A percentile compares a stretch with the other conserved stretches of the same genome.
phyloP scores from a whole-genome alignment of 2,329 filamentous ascomycete genomes.

The Penicillium brevicompactum region DNA sequence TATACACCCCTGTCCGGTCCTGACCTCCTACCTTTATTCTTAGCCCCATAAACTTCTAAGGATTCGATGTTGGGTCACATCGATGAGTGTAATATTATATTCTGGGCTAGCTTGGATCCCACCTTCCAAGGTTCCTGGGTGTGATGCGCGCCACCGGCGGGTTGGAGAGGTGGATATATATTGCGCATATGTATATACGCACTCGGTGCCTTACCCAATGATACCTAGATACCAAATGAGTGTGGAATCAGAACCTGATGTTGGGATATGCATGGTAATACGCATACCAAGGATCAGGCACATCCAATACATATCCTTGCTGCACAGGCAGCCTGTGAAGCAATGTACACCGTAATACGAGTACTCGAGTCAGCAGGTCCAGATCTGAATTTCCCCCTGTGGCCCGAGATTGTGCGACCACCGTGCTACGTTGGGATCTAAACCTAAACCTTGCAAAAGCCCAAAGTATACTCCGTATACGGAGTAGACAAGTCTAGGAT shows the following conservation, averaged over 20 bases:
- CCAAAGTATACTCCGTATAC: neutral
- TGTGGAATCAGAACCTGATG: too few species aligned
- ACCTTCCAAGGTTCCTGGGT: neutral
- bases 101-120: neutral
- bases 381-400: constrained; percentile 22
- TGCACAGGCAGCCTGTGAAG: constrained; percentile 1
- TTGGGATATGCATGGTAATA: too few species aligned
- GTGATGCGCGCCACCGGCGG: neutral
- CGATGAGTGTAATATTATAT: neutral
- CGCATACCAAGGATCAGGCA: too few species aligned
- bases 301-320: neutral
- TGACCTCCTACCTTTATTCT: neutral
- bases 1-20: constrained; percentile 1
- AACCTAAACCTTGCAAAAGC: constrained; percentile 8
- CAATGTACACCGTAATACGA: neutral
- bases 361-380: constrained; percentile 12
- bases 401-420: constrained; percentile 19
- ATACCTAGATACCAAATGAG: too few species aligned
- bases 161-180: neutral
- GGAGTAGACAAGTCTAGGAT: neutral
- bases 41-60: too few species aligned
- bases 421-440: constrained; percentile 19
- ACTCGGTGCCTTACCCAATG: too few species aligned
- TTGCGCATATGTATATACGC: too few species aligned
- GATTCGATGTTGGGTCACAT: neutral